Base-by-base conservation (phyloP, 2,329 filamentous ascomycete genomes). In the Fusarium transvaalense region DNA sequence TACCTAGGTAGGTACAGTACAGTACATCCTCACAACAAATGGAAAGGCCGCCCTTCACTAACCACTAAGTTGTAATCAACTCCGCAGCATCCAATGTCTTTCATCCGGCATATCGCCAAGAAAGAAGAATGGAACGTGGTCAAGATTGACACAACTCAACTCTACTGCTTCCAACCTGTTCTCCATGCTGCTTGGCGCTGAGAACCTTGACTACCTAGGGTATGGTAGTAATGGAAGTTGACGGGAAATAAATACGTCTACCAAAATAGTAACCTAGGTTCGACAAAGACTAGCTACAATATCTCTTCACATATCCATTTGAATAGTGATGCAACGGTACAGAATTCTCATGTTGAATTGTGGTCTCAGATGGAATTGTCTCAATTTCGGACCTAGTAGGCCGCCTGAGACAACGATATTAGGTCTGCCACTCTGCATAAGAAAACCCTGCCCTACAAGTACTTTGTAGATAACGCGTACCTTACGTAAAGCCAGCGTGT, bases 51-150 rank as follows among this genome's bases (percentile, higher is more conserved):
- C 19, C 39, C 38, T 61, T 48, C 17, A 27, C 32, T 34, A 35
- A 27, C 32, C 38, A 27, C 32, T 34, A 56, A 41, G 65, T 39
- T 38, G 45, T 38, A 19, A 56, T 15, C 32, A 46, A 32, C 46
- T 60, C 64, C 42, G 51, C 54, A 61, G 46, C 50, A 9, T 29
- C 29, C 29, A 19, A 63, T 59, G 56, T 69, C 50, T 66, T 43
- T 64, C 46, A 43, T 48, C 19, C 41, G 55, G 29, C 19, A 41
- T 38, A 29, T 46, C n/a, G 31, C 27, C 23, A 42, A 43, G 19
- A 42, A 32, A 34, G 39, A 41, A 27, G 23, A 47, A 48, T 42
- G 23, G 23, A 51, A 35, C 17, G 27, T 41, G 32, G 34, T 48
- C 31, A 39, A 45, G 31, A 52, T 61, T 50, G 61, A 42, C 52